phyloP scores from a whole-genome alignment of 306 rosid genomes.

The Hylodesmum podocarpum region DNA sequence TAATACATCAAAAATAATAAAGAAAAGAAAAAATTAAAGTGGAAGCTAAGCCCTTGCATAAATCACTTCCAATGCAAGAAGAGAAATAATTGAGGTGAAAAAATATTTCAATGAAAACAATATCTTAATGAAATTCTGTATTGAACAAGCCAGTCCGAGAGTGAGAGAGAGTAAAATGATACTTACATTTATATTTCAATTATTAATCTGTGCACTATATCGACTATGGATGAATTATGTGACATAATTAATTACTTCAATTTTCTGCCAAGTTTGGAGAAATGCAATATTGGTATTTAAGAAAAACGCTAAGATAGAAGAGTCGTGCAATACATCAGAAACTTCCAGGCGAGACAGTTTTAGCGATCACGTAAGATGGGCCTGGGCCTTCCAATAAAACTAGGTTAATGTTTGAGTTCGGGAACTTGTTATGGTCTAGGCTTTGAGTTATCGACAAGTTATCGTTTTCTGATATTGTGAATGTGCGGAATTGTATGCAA shows the following conservation, averaged over 20 bases:
- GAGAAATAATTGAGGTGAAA: too few relatives aligned
- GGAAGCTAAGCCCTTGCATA: too few relatives aligned
- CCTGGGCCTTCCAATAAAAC: background rate
- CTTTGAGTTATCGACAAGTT: background rate
- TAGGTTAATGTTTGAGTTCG: background rate
- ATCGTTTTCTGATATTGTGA: background rate
- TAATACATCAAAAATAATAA: too few relatives aligned
- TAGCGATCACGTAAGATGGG: constrained; percentile 22
- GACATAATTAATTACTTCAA: background rate
- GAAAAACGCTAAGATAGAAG: background rate
- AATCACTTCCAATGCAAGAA: too few relatives aligned
- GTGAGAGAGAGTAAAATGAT: background rate
- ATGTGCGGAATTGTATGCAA: background rate
- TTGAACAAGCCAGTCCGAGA: too few relatives aligned
- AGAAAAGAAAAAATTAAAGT: too few relatives aligned
- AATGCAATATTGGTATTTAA: background rate
- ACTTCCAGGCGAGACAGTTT: background rate
- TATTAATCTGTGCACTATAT: background rate
- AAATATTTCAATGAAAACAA: too few relatives aligned
- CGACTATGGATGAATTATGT: background rate
- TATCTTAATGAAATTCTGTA: too few relatives aligned
- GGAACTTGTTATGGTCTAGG: background rate
- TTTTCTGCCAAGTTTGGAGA: background rate
- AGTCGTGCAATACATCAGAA: background rate
- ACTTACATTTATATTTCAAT: background rate